These are phyloP conservation scores for Cochlearia excelsa DNA, from an alignment of 345 rosid genomes.

Conservation along the genomic window DNA sequence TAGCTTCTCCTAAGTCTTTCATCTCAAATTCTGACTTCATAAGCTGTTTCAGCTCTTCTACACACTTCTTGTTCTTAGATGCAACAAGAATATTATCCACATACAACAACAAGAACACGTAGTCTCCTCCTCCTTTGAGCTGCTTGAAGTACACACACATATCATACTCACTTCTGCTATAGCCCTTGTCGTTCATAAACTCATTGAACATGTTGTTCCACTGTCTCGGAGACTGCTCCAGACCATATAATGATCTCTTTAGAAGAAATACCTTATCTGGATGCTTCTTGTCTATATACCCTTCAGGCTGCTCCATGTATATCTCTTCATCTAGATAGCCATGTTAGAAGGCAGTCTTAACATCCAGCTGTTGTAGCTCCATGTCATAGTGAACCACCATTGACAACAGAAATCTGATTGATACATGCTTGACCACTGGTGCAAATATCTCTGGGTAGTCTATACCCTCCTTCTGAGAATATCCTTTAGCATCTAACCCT, in stretches of 20 bases:
- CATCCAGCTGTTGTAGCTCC: too few species aligned
- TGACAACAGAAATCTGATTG: too few species aligned
- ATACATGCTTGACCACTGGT: too few species aligned
- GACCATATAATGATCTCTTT: too few species aligned
- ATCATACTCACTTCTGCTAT: background rate
- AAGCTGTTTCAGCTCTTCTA: background rate
- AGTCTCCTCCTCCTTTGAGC: background rate
- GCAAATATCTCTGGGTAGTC: too few species aligned
- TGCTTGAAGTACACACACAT: background rate
- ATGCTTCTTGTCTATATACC: too few species aligned
- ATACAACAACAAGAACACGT: background rate
- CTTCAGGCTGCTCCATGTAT: background rate
- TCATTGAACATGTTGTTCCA: background rate
- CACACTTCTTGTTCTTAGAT: background rate
- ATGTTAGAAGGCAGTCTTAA: too few species aligned
- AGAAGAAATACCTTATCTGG: too few species aligned
- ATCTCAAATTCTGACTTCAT: background rate
- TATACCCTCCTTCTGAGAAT: background rate
- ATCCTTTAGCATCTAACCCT: background rate
- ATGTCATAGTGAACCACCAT: too few species aligned
- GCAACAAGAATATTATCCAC: background rate
- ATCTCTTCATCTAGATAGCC: background rate
- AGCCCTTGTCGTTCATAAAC: background rate
- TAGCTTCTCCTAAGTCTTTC: background rate
- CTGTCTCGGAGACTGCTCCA: too few species aligned